Base-by-base conservation (phyloP, 441 rosid species). In the Pelargonium cotyledonis region DNA sequence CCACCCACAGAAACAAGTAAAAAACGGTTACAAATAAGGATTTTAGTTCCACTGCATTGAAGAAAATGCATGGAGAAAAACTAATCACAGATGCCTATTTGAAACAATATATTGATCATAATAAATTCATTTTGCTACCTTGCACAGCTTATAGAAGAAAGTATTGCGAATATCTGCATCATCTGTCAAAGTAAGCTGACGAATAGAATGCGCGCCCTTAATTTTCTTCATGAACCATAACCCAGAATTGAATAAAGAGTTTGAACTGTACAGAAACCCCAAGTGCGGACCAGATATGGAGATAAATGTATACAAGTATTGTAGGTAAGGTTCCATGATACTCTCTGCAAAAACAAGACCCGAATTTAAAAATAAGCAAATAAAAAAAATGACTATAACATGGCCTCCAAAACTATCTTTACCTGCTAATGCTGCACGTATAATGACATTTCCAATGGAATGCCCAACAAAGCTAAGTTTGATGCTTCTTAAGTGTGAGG, bases 401-500 rank as follows among this genome's bases (percentile, higher is more conserved):
- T 18, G 72, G 29, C 66, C 73, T 60, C 31, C 53, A 26, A 44
- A 68, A 71, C 61, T 49, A 43, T 31, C 65, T 66, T 18, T 79
- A 95, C 99, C 99, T 72, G 97, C 75, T 65, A 95, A 78, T n/a
- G 96, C 96, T 66, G 99, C 67, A 78, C 97, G 84, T 72, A 91
- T 78, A 72, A 95, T 95, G 68, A 95, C 73, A 76, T 91, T 95
- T 72, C 97, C 99, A 67, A 95, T 89, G 62, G 97, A 95, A 81
- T 95, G 99, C 16, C 97, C 99, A 65, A 90, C 97, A 80, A 95
- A 95, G 87, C 95, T 90, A 74, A 95, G 82, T 82, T 83, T 89
- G 82, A 95, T 80, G 68, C 73, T 68, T 80, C 79, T 80, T 67
- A 88, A 77, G 64, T 70, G 73, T 26, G 87, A 85, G 1, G 84